These are phyloP conservation scores for Planoprotostelium fungivorum DNA, from an alignment of 78 protist species.

Conservation along the genomic window DNA sequence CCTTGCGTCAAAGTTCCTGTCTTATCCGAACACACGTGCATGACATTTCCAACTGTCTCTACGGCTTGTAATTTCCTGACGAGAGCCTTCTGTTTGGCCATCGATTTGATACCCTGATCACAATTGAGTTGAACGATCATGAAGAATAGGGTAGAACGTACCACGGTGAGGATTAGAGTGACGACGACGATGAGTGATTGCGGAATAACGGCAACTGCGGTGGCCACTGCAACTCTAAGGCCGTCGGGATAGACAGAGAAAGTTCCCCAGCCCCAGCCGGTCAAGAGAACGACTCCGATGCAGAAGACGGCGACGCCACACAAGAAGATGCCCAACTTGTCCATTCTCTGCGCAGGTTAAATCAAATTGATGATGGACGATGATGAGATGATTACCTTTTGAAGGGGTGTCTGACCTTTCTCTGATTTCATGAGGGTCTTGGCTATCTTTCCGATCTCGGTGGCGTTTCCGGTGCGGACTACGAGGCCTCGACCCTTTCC, in stretches of 20 bases:
- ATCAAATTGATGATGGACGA: too few relatives aligned
- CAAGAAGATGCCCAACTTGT: not conserved
- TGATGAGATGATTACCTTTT: not conserved
- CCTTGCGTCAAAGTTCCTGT: not conserved
- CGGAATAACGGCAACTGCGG: not conserved
- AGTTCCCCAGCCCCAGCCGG: slow-evolving; percentile 48
- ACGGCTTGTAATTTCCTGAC: slow-evolving; percentile 7
- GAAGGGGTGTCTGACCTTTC: slow-evolving; percentile 60
- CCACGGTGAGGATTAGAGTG: not conserved
- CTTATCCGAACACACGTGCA: not conserved
- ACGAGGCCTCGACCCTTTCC: slow-evolving; percentile 60
- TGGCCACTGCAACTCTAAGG: slow-evolving; percentile 34
- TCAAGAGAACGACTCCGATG: not conserved
- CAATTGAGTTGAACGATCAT: not conserved
- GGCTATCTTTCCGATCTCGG: slow-evolving; percentile 69
- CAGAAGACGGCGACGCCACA: not conserved
- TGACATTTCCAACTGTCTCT: slow-evolving; percentile 4
- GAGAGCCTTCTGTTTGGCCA: not conserved
- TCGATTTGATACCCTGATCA: not conserved
- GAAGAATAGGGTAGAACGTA: not conserved
- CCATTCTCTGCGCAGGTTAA: not conserved
- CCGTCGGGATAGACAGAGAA: slow-evolving; percentile 79
- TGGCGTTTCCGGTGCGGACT: slow-evolving; percentile 1
- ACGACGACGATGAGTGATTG: not conserved
- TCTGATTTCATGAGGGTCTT: slow-evolving; percentile 13